A percentile compares a stretch with the other conserved stretches of the same genome.
Conservation (phyloP, 2,329 filamentous ascomycete genomes). For the Curvularia sp. region DNA sequence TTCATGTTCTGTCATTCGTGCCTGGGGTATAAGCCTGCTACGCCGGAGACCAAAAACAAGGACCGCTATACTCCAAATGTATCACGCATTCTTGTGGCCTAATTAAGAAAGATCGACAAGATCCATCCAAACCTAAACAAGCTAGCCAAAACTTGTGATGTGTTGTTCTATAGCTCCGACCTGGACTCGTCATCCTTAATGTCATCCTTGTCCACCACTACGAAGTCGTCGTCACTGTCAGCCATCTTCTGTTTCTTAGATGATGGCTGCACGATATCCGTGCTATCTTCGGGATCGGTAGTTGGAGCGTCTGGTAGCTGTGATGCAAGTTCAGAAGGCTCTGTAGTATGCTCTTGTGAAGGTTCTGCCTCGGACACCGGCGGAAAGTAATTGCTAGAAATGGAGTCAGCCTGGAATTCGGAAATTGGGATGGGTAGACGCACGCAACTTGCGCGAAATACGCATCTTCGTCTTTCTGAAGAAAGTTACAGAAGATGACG, state of each 20-base stretch:
- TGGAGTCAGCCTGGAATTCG: conserved; percentile 7
- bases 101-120: no score
- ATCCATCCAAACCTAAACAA: background rate
- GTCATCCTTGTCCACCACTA: conserved; percentile 41
- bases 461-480: conserved; percentile 75
- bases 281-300: conserved; percentile 54
- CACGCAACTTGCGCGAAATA: conserved; percentile 79
- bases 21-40: conserved; percentile 17
- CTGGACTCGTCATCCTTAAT: conserved; percentile 28
- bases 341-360: conserved; percentile 37
- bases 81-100: background rate
- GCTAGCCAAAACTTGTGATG: background rate
- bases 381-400: conserved; percentile 48
- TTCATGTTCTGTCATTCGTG: background rate
- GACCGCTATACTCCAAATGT: background rate
- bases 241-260: conserved; percentile 58
- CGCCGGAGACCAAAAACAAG: background rate
- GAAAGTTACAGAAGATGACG: conserved; percentile 86
- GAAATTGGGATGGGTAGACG: conserved; percentile 42
- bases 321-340: conserved; percentile 48
- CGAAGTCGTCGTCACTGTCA: conserved; percentile 43
- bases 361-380: conserved; percentile 24
- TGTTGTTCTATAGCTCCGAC: conserved; percentile 13
- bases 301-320: conserved; percentile 60
- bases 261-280: conserved; percentile 48